Base-by-base conservation (phyloP, 768 basidiomycete species). In the Trametes elegans region DNA sequence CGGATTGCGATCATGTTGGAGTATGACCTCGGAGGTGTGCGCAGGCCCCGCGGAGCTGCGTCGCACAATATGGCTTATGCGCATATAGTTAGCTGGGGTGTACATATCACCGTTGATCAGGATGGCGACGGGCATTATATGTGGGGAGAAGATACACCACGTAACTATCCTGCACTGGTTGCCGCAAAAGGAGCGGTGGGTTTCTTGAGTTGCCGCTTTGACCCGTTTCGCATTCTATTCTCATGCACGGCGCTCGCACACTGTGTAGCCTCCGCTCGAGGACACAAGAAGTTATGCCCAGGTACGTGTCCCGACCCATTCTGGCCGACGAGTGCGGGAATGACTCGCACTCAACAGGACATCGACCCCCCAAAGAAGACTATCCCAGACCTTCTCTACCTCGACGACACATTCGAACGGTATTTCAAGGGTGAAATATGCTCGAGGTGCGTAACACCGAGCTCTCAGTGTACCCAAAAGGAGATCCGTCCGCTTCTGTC, bases 1-100 rank as follows among this genome's bases (percentile, higher is more conserved):
- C 60, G 62, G 3, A 43, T 67, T 6, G 67, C 55, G 0, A 64
- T 70, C 50, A 43, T 63, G 36, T 68, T 69, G 27, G 62, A 59
- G 40, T 67, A 70, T 47, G 69, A 65, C 24, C 36, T 57, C 11
- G 47, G 53, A 7, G 43, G 53, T 54, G 32, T 16, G 45, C 34
- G 11, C 13, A n/a, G 10, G 9, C 9, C 23, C 7, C 26, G 31
- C 44, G 7, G 3, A 23, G 4, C 10, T 21, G 9, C 3, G 2
- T 9, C 29, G 21, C 7, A 16, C 14, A 28, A 19, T 29, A 28
- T n/a, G 23, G 21, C 5, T 26, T 28, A 14, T 43, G 13, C 36
- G 18, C 29, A 13, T 36, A 13, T n/a, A 55, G 54, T 47, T 13
- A 58, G 62, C 28, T 70, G 66, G 69, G 61, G 53, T 1, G 64